Evolutionary conservation across 2,329 filamentous ascomycete species (phyloP), one percentile per base, ranked within the genome.

Genomic region (Didymellaceae sp.): DNA sequence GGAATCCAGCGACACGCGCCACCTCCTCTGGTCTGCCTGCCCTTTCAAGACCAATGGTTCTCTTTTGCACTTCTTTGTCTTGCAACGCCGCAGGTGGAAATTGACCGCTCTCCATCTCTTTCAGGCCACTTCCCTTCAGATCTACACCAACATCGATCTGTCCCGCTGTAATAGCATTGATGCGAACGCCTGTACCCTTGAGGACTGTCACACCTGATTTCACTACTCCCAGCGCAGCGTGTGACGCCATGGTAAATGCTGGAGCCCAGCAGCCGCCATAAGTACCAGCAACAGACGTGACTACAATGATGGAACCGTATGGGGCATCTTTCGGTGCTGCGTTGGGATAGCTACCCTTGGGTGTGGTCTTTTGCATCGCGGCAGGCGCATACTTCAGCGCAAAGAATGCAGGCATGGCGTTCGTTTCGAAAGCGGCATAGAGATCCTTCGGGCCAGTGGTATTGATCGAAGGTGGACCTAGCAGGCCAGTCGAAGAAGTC

Each of bases 231-330:
- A 86, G 68, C 2, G 82, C 83, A 1, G 84, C 84, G 62, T 86
- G 83, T 6, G 76, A 78, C 6, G 76, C 76, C 80, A 86, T 85
- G 0, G 83, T 86, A 52, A 82, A 85, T n/a, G 77, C 78, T 0
- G 82, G 82, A 0, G 82, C 82, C 82, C 82, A 85, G 61, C 82
- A 83, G 3, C 77, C 74, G 6, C 83, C 83, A 54, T 83, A 82
- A 17, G 79, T 80, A 20, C 78, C 80, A 2, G 83, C 83, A 0
- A 85, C 82, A 34, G 75, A 79, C 14, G 78, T 78, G 2, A 86
- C 82, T n/a, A 86, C 82, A 33, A 86, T 78, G 50, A 86, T 85
- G 56, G 78, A 82, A 2, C 84, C 84, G 61, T 86, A 86, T n/a
- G 76, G 74, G 39, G 79, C 76, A 57, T 80, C 79, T 61, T 86